Percentiles rank a stretch among this genome's conserved stretches.
Conservation (phyloP, 2,329 filamentous ascomycete species). For the Metarhizium guizhouense region DNA sequence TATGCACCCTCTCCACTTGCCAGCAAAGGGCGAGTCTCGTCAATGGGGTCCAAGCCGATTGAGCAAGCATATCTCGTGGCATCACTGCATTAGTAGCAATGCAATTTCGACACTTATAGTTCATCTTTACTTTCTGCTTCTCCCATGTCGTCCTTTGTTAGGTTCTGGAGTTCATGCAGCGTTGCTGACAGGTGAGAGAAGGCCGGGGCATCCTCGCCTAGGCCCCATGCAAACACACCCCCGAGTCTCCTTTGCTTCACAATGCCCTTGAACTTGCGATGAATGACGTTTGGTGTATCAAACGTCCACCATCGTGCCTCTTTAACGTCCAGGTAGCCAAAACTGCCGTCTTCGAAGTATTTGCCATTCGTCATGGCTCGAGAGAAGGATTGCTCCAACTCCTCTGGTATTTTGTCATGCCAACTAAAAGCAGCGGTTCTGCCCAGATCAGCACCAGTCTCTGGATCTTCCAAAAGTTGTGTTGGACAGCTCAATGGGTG, state of each 20-base stretch:
- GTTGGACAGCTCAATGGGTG: constrained; percentile 46
- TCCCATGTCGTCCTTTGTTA: background rate
- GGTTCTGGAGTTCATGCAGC: constrained; percentile 13
- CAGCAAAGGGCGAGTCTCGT: background rate
- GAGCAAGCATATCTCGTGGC: background rate
- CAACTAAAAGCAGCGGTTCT: constrained; percentile 52
- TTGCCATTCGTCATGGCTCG: constrained; percentile 42
- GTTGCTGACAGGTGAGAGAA: constrained; percentile 33
- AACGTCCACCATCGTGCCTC: constrained; percentile 64
- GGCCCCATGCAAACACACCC: constrained; percentile 67
- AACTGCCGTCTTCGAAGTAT: constrained; percentile 52
- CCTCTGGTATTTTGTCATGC: constrained; percentile 43
- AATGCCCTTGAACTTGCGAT: constrained; percentile 52
- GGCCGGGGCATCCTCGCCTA: constrained; percentile 54
- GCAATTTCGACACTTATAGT: constrained; percentile 12
- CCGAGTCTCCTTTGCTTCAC: constrained; percentile 48
- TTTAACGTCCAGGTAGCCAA: constrained; percentile 57
- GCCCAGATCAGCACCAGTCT: constrained; percentile 48
- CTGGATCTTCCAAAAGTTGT: constrained; percentile 46
- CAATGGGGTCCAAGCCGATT: background rate
- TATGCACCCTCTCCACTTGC: too few relatives aligned
- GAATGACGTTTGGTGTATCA: constrained; percentile 54
- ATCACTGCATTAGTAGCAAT: background rate
- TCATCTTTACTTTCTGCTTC: constrained; percentile 15
- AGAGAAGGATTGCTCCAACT: constrained; percentile 48